Conservation (phyloP, 2,329 filamentous ascomycete species). For the Pezicula radicicola region DNA sequence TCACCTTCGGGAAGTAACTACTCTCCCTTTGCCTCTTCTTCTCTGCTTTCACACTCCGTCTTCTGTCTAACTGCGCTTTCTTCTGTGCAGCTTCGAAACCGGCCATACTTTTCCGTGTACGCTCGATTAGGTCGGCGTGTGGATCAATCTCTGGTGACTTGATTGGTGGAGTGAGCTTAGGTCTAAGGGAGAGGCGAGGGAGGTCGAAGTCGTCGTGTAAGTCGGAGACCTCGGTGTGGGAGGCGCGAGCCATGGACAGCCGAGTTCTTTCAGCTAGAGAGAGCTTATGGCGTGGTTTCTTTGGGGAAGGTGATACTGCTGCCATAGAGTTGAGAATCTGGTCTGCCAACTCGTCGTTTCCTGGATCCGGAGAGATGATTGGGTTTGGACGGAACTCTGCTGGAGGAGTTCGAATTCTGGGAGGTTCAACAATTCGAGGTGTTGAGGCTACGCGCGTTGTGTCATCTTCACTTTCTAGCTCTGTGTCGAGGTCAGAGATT, state of each 20-base stretch:
- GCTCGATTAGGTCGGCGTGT: constrained; percentile 41
- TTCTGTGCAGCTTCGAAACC: constrained; percentile 59
- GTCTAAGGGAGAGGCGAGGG: constrained; percentile 18
- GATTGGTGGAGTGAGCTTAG: constrained; percentile 9
- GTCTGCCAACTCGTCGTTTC: constrained; percentile 46
- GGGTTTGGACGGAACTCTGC: constrained; percentile 1
- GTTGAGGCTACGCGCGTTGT: background rate
- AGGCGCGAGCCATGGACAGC: constrained; percentile 70
- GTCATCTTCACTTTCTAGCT: background rate
- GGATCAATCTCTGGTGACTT: constrained; percentile 12
- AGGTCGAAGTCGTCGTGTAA: constrained; percentile 26
- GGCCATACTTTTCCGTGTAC: constrained; percentile 60
- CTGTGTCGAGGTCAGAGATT: too few relatives aligned
- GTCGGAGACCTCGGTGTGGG: constrained; percentile 31
- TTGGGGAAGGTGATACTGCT: constrained; percentile 54
- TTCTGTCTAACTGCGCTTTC: constrained; percentile 56
- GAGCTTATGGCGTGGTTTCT: constrained; percentile 53
- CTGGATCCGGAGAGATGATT: constrained; percentile 9
- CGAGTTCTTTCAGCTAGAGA: constrained; percentile 77
- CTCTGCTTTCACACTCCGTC: constrained; percentile 42
- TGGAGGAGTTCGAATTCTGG: constrained; percentile 4
- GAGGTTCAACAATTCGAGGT: background rate
- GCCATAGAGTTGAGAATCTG: constrained; percentile 54
- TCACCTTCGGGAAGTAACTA: constrained; percentile 43
- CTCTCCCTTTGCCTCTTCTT: constrained; percentile 41